A percentile compares a stretch with the other conserved stretches of the same genome.
These are phyloP conservation scores for Cyberlindnera mycetangii DNA, from an alignment of 805 yeast genomes.

Conservation along the genomic window DNA sequence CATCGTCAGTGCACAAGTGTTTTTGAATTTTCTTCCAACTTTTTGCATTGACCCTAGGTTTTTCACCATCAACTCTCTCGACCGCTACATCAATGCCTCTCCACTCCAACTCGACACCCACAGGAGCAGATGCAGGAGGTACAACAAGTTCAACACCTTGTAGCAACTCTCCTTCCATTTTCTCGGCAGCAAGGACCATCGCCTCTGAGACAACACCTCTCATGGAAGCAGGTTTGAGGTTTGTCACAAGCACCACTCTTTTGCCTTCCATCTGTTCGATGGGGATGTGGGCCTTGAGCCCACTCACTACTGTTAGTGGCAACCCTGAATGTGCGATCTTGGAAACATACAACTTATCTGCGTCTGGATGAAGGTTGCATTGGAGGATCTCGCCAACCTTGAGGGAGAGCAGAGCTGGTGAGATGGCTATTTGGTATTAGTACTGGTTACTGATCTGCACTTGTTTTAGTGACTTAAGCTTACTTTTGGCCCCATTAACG, in stretches of 20 bases:
- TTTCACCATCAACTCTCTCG: slow-evolving; percentile 6
- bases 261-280: slow-evolving; percentile 35
- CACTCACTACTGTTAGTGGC: slow-evolving; percentile 51
- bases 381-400: slow-evolving; percentile 48
- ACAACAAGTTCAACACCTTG: slow-evolving; percentile 42
- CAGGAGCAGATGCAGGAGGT: slow-evolving; percentile 38
- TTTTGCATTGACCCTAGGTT: slow-evolving; percentile 12
- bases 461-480: not conserved
- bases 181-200: slow-evolving; percentile 62
- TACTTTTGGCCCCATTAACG: slow-evolving; percentile 10
- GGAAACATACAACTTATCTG: slow-evolving; percentile 59
- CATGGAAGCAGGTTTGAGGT: slow-evolving; percentile 60
- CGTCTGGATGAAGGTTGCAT: slow-evolving; percentile 49
- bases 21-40: slow-evolving; percentile 17
- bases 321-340: slow-evolving; percentile 29
- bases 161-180: slow-evolving; percentile 10
- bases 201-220: slow-evolving; percentile 62
- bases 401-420: slow-evolving; percentile 29
- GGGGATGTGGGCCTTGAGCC: slow-evolving; percentile 47
- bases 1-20: slow-evolving; percentile 10
- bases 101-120: slow-evolving; percentile 43
- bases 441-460: not conserved
- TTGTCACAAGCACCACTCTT: slow-evolving; percentile 51
- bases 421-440: slow-evolving; percentile 1
- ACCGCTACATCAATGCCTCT: slow-evolving; percentile 22